A percentile compares a stretch with the other conserved stretches of the same genome.
Evolutionary conservation across 1,284 basidiomycete genomes (phyloP).

Genomic region (Ustilago trichophora): DNA sequence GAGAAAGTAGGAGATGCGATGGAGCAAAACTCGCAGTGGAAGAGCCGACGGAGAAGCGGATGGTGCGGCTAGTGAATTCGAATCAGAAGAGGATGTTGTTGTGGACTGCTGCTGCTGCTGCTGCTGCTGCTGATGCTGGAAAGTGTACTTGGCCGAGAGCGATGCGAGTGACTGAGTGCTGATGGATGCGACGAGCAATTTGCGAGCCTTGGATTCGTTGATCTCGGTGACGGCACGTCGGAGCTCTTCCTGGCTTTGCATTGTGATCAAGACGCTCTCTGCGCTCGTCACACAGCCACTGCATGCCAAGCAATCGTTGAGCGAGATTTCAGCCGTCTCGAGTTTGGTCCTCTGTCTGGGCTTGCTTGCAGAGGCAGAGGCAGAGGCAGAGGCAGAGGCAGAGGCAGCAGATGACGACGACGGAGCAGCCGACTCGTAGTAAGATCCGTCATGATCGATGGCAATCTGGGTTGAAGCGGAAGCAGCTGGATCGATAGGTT

Average conservation of each 20-base stretch:
- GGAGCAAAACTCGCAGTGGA: slow-evolving; percentile 65
- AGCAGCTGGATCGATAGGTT: slow-evolving; percentile 47
- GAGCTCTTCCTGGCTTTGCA: slow-evolving; percentile 93
- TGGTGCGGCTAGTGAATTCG: too few species aligned
- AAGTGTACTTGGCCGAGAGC: slow-evolving; percentile 67
- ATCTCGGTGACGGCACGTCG: slow-evolving; percentile 68
- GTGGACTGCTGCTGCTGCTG: not conserved
- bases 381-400: slow-evolving; percentile 1
- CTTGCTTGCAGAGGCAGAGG: slow-evolving; percentile 25
- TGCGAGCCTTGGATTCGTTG: slow-evolving; percentile 2
- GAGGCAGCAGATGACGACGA: slow-evolving; percentile 12
- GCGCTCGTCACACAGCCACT: slow-evolving; percentile 98
- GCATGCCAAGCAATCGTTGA: slow-evolving; percentile 94
- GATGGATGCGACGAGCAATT: slow-evolving; percentile 57
- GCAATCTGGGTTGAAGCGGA: slow-evolving; percentile 80
- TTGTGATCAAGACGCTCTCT: slow-evolving; percentile 94
- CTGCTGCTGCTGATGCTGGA: slow-evolving; percentile 17
- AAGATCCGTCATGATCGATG: slow-evolving; percentile 80
- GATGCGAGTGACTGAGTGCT: slow-evolving; percentile 93
- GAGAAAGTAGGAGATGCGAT: slow-evolving; percentile 69
- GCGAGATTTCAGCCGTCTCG: slow-evolving; percentile 81
- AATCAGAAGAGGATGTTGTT: not conserved
- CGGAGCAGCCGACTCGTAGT: too few species aligned
- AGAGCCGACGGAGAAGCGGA: too few species aligned
- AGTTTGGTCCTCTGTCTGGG: slow-evolving; percentile 60